Evolutionary conservation across 2,329 filamentous ascomycete genomes (phyloP).

Genomic region (Ophiostoma pallidulum): DNA sequence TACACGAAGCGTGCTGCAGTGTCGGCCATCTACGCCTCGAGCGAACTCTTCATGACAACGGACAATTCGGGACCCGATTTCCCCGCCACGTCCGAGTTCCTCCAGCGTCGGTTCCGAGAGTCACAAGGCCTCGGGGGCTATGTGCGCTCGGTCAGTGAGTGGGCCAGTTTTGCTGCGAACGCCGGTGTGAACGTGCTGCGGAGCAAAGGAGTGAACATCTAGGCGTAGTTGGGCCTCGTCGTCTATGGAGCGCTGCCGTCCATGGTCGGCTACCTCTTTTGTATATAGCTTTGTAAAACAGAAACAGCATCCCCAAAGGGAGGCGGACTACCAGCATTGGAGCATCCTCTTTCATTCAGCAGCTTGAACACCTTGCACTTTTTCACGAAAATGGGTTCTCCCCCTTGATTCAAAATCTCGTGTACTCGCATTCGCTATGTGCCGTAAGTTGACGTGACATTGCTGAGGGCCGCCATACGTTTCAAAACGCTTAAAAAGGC

Average conservation of each 20-base stretch:
- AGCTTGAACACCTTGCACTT: too few relatives aligned
- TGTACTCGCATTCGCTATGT: too few relatives aligned
- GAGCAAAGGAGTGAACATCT: conserved; percentile 81
- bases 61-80: conserved; percentile 62
- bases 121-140: conserved; percentile 51
- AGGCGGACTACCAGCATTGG: too few relatives aligned
- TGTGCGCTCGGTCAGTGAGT: conserved; percentile 58
- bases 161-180: conserved; percentile 70
- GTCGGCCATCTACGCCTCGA: conserved; percentile 54
- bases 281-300: not conserved
- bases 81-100: conserved; percentile 66
- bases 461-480: too few relatives aligned
- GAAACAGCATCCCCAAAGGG: too few relatives aligned
- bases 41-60: conserved; percentile 90
- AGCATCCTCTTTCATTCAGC: too few relatives aligned
- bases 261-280: too few relatives aligned
- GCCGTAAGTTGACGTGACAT: too few relatives aligned
- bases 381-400: too few relatives aligned
- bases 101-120: conserved; percentile 67
- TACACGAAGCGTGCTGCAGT: conserved; percentile 57
- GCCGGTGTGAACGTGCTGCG: conserved; percentile 73
- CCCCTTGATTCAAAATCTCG: too few relatives aligned
- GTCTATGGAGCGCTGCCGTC: too few relatives aligned
- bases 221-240: conserved; percentile 17
- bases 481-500: too few relatives aligned